Conservation (phyloP, 2,329 filamentous ascomycete genomes). For the Passalora sequoiae region DNA sequence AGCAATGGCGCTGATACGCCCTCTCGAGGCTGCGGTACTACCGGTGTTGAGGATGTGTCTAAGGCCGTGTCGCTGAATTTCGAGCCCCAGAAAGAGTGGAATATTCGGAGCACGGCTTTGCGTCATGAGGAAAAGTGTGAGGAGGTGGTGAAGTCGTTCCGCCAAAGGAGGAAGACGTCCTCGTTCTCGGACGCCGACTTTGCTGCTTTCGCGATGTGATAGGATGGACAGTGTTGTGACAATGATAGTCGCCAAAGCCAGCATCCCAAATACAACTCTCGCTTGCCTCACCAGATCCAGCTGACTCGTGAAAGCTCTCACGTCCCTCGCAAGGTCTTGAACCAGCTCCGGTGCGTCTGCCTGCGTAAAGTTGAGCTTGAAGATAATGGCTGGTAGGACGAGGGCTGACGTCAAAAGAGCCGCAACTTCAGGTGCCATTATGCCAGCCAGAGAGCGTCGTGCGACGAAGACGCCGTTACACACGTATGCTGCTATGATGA, state of each 20-base stretch:
- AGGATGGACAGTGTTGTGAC: slow-evolving; percentile 23
- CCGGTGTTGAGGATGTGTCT: slow-evolving; percentile 15
- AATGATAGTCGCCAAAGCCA: slow-evolving; percentile 31
- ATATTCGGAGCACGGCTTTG: slow-evolving; percentile 83
- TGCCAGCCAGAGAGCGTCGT: slow-evolving; percentile 25
- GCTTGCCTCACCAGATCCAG: slow-evolving; percentile 35
- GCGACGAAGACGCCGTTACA: slow-evolving; percentile 49
- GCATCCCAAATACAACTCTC: slow-evolving; percentile 35
- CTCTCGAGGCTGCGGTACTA: neutral
- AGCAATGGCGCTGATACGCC: slow-evolving; percentile 42
- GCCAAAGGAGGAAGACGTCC: slow-evolving; percentile 24
- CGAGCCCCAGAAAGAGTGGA: slow-evolving; percentile 74
- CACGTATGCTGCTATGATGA: slow-evolving; percentile 66
- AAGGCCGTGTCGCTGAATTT: slow-evolving; percentile 46
- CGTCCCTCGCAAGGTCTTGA: slow-evolving; percentile 41
- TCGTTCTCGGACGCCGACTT: slow-evolving; percentile 5
- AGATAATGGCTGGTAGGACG: slow-evolving; percentile 60
- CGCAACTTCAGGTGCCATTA: slow-evolving; percentile 27
- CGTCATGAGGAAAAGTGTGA: slow-evolving; percentile 75
- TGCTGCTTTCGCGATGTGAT: slow-evolving; percentile 14
- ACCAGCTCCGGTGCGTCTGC: slow-evolving; percentile 76
- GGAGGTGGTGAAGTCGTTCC: slow-evolving; percentile 55
- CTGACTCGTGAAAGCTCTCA: slow-evolving; percentile 25
- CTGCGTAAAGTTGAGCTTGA: slow-evolving; percentile 84
- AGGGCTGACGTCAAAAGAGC: slow-evolving; percentile 39